These are phyloP conservation scores for Lepiota brunneoincarnata DNA, from an alignment of 768 basidiomycete species.

Conservation along the genomic window DNA sequence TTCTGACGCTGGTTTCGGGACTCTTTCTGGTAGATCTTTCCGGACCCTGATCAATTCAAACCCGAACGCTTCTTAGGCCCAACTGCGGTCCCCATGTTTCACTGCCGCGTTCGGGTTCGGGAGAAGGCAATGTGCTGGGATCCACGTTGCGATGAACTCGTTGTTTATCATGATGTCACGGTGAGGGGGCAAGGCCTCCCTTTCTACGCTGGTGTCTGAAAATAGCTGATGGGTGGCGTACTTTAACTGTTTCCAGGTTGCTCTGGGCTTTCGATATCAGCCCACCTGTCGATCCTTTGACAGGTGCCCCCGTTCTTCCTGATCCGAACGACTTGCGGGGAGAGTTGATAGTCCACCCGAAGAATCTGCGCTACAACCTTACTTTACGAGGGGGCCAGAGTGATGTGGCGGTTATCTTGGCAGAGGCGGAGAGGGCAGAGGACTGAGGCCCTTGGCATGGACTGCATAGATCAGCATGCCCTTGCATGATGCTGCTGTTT, in stretches of 20 bases:
- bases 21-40: slow-evolving; percentile 15
- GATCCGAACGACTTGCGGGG: slow-evolving; percentile 16
- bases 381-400: neutral
- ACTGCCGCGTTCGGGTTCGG: slow-evolving; percentile 25
- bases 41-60: slow-evolving; percentile 17
- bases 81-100: slow-evolving; percentile 23
- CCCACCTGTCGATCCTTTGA: slow-evolving; percentile 9
- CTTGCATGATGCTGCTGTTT: too few relatives aligned
- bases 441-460: slow-evolving; percentile 6
- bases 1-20: neutral
- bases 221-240: neutral
- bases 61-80: slow-evolving; percentile 22
- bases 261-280: slow-evolving; percentile 22
- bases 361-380: slow-evolving; percentile 15
- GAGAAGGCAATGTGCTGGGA: slow-evolving; percentile 23
- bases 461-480: too few relatives aligned
- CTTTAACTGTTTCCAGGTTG: slow-evolving; percentile 15
- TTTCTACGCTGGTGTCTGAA: too few relatives aligned
- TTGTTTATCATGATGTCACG: slow-evolving; percentile 21
- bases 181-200: slow-evolving; percentile 9
- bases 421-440: slow-evolving; percentile 11
- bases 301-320: slow-evolving; percentile 15
- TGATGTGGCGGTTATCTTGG: slow-evolving; percentile 7
- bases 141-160: slow-evolving; percentile 24
- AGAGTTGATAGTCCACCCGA: slow-evolving; percentile 18